Conservation (phyloP, 208 protist genomes). For the Trichomonas tenax region DNA sequence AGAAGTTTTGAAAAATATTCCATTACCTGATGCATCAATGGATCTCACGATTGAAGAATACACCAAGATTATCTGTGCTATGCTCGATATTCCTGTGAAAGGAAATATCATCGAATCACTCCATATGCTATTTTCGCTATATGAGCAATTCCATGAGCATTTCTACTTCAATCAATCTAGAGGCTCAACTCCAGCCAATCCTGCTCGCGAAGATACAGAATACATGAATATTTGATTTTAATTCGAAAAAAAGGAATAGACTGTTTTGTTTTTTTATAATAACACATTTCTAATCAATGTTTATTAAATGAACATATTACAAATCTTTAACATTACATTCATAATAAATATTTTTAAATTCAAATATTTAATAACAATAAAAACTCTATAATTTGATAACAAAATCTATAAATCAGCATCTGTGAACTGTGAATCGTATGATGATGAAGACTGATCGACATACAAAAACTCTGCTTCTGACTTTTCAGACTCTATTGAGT, state of each 20-base stretch:
- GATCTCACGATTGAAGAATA: conserved; percentile 74
- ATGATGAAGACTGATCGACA: too few relatives aligned
- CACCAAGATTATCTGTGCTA: conserved; percentile 67
- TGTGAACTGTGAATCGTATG: too few relatives aligned
- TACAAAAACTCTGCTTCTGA: too few relatives aligned
- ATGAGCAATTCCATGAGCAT: conserved; percentile 66
- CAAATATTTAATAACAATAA: too few relatives aligned
- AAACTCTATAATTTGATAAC: too few relatives aligned
- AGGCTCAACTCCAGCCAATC: background rate
- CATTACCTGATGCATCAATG: conserved; percentile 62
- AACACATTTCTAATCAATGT: too few relatives aligned
- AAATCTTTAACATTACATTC: too few relatives aligned
- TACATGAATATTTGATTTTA: background rate
- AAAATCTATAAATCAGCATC: too few relatives aligned
- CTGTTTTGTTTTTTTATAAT: background rate
- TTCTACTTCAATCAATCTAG: background rate
- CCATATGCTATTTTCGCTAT: conserved; percentile 87
- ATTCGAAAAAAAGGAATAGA: background rate
- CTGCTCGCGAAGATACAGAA: background rate
- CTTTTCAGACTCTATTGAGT: too few relatives aligned
- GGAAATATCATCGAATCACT: conserved; percentile 75
- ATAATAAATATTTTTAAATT: too few relatives aligned
- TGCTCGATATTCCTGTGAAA: conserved; percentile 87
- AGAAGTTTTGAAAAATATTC: conserved; percentile 63
- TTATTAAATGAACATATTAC: too few relatives aligned